phyloP scores from a whole-genome alignment of 495 filamentous ascomycete species.

The Pyrenula aspistea region DNA sequence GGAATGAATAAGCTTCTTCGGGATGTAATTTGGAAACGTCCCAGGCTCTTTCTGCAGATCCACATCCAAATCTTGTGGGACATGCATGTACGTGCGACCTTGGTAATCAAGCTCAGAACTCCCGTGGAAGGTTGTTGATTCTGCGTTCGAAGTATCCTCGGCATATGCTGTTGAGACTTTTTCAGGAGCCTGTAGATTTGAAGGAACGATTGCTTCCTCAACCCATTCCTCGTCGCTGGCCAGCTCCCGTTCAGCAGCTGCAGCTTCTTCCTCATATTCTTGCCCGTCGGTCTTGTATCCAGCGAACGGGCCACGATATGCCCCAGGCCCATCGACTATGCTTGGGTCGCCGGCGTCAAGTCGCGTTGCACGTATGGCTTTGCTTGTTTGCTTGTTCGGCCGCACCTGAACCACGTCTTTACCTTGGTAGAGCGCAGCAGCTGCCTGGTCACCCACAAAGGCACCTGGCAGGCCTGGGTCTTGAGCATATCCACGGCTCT shows the following conservation, averaged over 20 bases:
- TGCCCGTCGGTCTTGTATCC: conserved; percentile 55
- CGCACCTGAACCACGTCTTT: conserved; percentile 46
- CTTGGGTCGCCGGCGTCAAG: conserved; percentile 75
- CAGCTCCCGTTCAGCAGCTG: conserved; percentile 42
- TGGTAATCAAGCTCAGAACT: conserved; percentile 76
- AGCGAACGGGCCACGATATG: conserved; percentile 93
- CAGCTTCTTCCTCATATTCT: conserved; percentile 47
- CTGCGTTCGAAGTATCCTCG: conserved; percentile 40
- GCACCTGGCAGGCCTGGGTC: conserved; percentile 38
- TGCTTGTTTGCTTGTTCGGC: conserved; percentile 54
- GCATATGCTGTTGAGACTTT: conserved; percentile 51
- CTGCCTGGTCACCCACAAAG: conserved; percentile 42
- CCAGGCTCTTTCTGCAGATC: conserved; percentile 73
- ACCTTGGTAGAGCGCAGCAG: conserved; percentile 36
- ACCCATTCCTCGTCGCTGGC: conserved; percentile 76
- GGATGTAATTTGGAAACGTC: conserved; percentile 74
- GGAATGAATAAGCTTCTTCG: conserved; percentile 84
- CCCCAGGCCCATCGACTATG: conserved; percentile 70
- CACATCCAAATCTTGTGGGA: conserved; percentile 90
- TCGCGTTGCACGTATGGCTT: conserved; percentile 52
- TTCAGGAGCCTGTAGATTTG: conserved; percentile 36
- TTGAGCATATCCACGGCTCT: conserved; percentile 48
- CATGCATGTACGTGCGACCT: conserved; percentile 87
- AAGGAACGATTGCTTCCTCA: conserved; percentile 36
- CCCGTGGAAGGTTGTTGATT: conserved; percentile 85